Percentiles rank a stretch among this genome's conserved stretches.
Conservation (phyloP, 2,329 filamentous ascomycete genomes). For the Xylaria sp. region DNA sequence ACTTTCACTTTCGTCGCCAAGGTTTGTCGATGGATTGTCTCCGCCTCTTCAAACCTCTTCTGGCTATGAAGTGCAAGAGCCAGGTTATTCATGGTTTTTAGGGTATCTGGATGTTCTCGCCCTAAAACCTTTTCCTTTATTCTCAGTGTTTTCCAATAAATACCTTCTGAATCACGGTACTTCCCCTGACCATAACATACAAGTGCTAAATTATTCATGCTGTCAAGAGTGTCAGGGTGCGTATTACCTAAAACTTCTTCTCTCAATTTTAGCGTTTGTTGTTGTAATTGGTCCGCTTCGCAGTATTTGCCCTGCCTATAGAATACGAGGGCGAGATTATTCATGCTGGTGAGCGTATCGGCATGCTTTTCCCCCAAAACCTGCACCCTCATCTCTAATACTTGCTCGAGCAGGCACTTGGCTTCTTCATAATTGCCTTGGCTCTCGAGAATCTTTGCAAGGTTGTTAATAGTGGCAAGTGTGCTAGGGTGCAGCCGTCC, state of each 20-base stretch:
- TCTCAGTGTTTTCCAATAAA: neutral
- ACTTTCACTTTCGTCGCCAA: neutral
- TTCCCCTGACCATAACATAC: neutral
- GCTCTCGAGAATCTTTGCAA: neutral
- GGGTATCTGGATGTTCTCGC: neutral
- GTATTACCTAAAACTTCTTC: neutral
- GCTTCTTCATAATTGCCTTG: slow-evolving; percentile 3
- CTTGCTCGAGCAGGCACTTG: neutral
- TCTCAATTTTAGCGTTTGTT: neutral
- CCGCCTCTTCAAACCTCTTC: neutral
- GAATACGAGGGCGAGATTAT: neutral
- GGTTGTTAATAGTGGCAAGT: neutral
- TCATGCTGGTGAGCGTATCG: neutral
- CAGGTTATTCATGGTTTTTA: neutral
- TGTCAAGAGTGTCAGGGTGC: neutral
- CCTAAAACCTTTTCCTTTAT: neutral
- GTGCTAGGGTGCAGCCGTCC: neutral
- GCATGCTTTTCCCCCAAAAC: neutral
- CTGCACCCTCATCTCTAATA: neutral
- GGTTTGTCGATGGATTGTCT: neutral
- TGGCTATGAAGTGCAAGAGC: neutral
- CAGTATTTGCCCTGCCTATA: neutral
- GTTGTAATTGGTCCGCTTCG: neutral
- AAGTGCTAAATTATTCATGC: neutral
- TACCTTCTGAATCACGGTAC: neutral